Percentiles rank a stretch among this genome's conserved stretches.
Evolutionary conservation across 495 filamentous ascomycete species (phyloP).

Genomic region (Xylaria sp.): DNA sequence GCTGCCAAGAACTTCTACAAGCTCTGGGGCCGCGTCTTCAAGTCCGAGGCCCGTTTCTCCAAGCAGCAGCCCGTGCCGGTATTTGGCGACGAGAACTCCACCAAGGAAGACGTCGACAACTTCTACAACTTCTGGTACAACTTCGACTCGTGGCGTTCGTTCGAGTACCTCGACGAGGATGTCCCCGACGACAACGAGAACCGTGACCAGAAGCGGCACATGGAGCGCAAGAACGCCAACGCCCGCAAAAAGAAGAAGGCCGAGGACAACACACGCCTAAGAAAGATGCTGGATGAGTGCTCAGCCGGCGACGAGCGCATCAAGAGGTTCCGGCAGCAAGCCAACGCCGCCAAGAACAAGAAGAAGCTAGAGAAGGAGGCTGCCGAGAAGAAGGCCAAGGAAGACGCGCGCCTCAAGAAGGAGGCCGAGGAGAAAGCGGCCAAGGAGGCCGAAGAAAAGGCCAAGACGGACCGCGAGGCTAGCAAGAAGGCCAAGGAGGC

Average conservation of each 20-base stretch:
- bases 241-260: slow-evolving; percentile 98
- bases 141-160: slow-evolving; percentile 96
- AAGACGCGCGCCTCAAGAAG: slow-evolving; percentile 78
- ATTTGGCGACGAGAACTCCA: slow-evolving; percentile 83
- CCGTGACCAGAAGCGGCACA: slow-evolving; percentile 97
- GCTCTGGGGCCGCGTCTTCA: slow-evolving; percentile 86
- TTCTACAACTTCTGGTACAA: slow-evolving; percentile 99
- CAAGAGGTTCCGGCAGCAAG: slow-evolving; percentile 92
- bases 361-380: slow-evolving; percentile 90
- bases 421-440: slow-evolving; percentile 77
- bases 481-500: slow-evolving; percentile 98
- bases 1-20: slow-evolving; percentile 90
- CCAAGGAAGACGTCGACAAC: slow-evolving; percentile 84
- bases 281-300: slow-evolving; percentile 85
- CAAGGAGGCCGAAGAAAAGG: slow-evolving; percentile 84
- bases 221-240: slow-evolving; percentile 97
- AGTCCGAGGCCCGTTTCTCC: slow-evolving; percentile 90
- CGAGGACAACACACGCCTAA: slow-evolving; percentile 90
- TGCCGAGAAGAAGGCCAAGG: slow-evolving; percentile 80
- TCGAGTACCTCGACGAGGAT: slow-evolving; percentile 98
- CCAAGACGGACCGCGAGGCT: slow-evolving; percentile 79
- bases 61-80: slow-evolving; percentile 84
- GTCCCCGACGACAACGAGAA: slow-evolving; percentile 98
- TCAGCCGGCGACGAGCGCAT: slow-evolving; percentile 88
- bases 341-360: slow-evolving; percentile 91